Percentiles rank a stretch among this genome's conserved stretches.
phyloP scores from a whole-genome alignment of 352 stramenopile genomes.

The Phytophthora quininea region DNA sequence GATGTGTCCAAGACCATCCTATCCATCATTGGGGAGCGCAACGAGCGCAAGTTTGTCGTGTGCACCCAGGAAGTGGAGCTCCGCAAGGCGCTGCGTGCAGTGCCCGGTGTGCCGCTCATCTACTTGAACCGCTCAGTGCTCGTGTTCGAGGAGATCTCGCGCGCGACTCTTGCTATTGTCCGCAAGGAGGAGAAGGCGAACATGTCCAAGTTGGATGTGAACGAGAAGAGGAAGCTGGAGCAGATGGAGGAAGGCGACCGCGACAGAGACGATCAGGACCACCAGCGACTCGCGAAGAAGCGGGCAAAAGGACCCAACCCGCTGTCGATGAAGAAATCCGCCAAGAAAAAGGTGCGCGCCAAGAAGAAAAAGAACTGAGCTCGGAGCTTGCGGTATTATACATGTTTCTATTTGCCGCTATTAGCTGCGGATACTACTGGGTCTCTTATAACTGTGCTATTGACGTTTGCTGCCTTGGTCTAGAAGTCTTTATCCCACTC shows the following conservation, averaged over 20 bases:
- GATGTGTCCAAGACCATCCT: slow-evolving; percentile 67
- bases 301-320: slow-evolving; percentile 79
- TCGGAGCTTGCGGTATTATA: slow-evolving; percentile 6
- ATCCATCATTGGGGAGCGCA: slow-evolving; percentile 68
- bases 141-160: slow-evolving; percentile 87
- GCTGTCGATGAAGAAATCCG: slow-evolving; percentile 75
- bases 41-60: slow-evolving; percentile 84
- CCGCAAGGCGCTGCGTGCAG: slow-evolving; percentile 65
- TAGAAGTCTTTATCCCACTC: slow-evolving; percentile 90
- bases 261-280: slow-evolving; percentile 6
- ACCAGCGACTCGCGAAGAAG: slow-evolving; percentile 53
- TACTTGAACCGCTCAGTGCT: slow-evolving; percentile 89
- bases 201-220: slow-evolving; percentile 66
- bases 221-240: slow-evolving; percentile 82
- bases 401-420: background rate
- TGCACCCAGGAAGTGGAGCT: slow-evolving; percentile 87
- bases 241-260: slow-evolving; percentile 36
- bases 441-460: slow-evolving; percentile 9
- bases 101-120: slow-evolving; percentile 82
- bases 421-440: background rate
- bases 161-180: slow-evolving; percentile 79
- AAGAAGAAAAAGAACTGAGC: slow-evolving; percentile 74
- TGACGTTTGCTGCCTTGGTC: slow-evolving; percentile 1
- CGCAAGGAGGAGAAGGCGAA: slow-evolving; percentile 80
- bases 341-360: slow-evolving; percentile 79